Base-by-base conservation (phyloP, 2,329 filamentous ascomycete genomes). In the Scytalidium sp. region DNA sequence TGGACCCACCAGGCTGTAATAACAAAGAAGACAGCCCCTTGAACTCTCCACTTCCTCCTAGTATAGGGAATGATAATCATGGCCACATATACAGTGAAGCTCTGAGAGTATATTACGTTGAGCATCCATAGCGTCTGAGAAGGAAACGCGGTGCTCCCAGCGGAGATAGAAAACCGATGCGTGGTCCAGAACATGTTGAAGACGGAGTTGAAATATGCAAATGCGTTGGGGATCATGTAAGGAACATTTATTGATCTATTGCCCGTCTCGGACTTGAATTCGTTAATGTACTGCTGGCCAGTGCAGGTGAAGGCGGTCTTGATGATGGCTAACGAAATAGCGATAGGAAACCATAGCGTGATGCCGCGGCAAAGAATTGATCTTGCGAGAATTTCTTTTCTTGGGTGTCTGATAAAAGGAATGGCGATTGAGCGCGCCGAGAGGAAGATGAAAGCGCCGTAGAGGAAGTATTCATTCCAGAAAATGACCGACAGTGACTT, bases 151-250 rank as follows among this genome's bases (percentile, higher is more conserved):
- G 52, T 59, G 47, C 67, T 73, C 2, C 65, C 73, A 13, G 71
- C 68, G 52, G 74, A 69, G 7, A 50, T 57, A 47, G 56, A 59
- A 50, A 69, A 73, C 22, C 61, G 50, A 15, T 67, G 67, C 20
- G 65, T 69, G 19, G 70, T 54, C 71, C 73, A 76, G 56, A 76
- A 75, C 23, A 75, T 55, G 36, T 75, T 65, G 58, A 75, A 75
- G 6, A 75, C 56, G 1, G 70, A 70, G 59, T 76, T 75, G 61
- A 73, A 69, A 43, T 69, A 74, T 13, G 68, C 60, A 9, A 75
- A 58, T 19, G 68, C 68, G 50, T 64, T 69, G 21, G 68, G 63
- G 2, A 72, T 56, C 19, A 57, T 54, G 41, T 64, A 60, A 2
- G 67, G 69, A 3, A 58, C 55, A n/a, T 52, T 43, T 9, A 74